Percentiles rank a stretch among this genome's conserved stretches.
Evolutionary conservation across 768 basidiomycete genomes (phyloP).

Genomic region (Lentinus tigrinus): DNA sequence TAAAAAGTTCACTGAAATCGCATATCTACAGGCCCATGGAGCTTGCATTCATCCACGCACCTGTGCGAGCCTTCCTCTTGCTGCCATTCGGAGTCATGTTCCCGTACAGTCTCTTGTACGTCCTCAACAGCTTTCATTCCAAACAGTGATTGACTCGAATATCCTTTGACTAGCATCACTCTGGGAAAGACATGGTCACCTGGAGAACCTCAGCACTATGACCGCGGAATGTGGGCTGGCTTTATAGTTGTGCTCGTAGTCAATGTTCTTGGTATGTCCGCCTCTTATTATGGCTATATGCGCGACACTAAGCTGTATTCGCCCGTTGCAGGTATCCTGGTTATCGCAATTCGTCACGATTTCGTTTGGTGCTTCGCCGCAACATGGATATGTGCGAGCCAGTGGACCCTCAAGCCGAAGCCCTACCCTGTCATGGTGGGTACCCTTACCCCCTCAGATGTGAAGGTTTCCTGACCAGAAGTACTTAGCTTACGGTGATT

Average conservation of each 20-base stretch:
- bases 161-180: slow-evolving; percentile 52
- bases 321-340: slow-evolving; percentile 53
- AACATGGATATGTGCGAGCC: slow-evolving; percentile 68
- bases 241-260: slow-evolving; percentile 66
- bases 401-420: slow-evolving; percentile 63
- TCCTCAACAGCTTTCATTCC: background rate
- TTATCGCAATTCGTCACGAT: slow-evolving; percentile 58
- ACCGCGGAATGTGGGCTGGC: slow-evolving; percentile 67
- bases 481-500: slow-evolving; percentile 53
- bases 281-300: too few species aligned
- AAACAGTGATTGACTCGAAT: background rate
- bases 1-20: background rate
- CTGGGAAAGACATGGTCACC: slow-evolving; percentile 63
- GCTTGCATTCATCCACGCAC: slow-evolving; percentile 82
- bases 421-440: slow-evolving; percentile 64
- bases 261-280: slow-evolving; percentile 42
- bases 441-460: slow-evolving; percentile 1
- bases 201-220: slow-evolving; percentile 52
- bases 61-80: slow-evolving; percentile 66
- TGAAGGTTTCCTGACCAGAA: background rate
- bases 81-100: slow-evolving; percentile 59
- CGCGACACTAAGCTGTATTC: background rate
- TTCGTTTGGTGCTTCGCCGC: slow-evolving; percentile 76
- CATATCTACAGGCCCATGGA: slow-evolving; percentile 59
- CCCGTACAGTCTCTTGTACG: slow-evolving; percentile 57